Evolutionary conservation across 345 rosid species (phyloP), one percentile per base, ranked within the genome.

Genomic region (Lepidium aucheri): DNA sequence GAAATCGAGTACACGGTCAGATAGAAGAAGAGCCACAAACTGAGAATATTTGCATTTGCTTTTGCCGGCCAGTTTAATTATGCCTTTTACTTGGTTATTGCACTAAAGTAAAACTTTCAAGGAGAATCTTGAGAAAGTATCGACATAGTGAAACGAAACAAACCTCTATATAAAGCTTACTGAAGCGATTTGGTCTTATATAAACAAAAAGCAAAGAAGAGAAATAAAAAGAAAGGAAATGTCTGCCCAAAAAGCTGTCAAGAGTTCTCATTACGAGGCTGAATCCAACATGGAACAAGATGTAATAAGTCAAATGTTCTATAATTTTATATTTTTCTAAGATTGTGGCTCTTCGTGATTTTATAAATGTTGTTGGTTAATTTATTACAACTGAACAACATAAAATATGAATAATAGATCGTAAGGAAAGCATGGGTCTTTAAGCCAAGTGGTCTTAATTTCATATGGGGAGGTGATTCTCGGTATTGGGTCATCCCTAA

Each of bases 381-480:
- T n/a, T n/a, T n/a, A n/a, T n/a, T n/a, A n/a, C n/a, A n/a, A n/a
- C n/a, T n/a, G n/a, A n/a, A n/a, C n/a, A n/a, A n/a, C n/a, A n/a
- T n/a, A n/a, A n/a, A n/a, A n/a, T n/a, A 20, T 72, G 34, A 6
- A 50, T 16, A 30, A 34, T 42, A 72, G 76, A 58, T 72, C 20
- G 71, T 14, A 33, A 72, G 71, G 35, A 65, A 65, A 58, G 71
- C 71, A 58, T 72, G 76, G 76, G 26, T 72, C 24, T 65, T 65
- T 52, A 72, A 65, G 60, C 76, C 76, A 65, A 65, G 71, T 58
- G 55, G 61, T 58, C 71, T 72, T 33, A 65, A 72, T 9, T 72
- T 65, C 71, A 60, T 72, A 50, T 72, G 67, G 76, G 71, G 76
- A 11, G 76, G 76, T 51, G 76, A 72, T 22, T 72, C 72, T 65